These are phyloP conservation scores for Prunus yedoensis DNA, from an alignment of 331 rosid genomes.

Conservation along the genomic window DNA sequence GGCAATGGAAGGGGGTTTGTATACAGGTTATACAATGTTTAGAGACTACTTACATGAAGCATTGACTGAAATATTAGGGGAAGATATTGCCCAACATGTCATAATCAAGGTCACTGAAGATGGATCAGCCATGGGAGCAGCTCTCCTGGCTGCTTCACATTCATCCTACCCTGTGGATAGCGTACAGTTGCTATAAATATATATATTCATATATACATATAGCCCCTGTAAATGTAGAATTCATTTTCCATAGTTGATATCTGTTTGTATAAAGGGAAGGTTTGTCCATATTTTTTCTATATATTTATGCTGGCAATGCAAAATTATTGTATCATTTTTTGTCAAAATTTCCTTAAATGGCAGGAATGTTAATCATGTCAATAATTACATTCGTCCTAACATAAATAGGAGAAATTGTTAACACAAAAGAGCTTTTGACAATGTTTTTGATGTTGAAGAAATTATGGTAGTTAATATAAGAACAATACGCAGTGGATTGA, in stretches of 20 bases:
- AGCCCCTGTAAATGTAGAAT: constrained; percentile 63
- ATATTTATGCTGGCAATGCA: not conserved
- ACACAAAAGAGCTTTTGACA: too few relatives aligned
- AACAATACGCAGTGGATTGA: too few relatives aligned
- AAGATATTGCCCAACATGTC: constrained; percentile 65
- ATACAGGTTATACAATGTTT: constrained; percentile 59
- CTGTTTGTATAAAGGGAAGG: constrained; percentile 46
- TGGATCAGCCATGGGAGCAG: constrained; percentile 83
- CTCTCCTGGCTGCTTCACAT: constrained; percentile 69
- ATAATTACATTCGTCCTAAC: too few relatives aligned
- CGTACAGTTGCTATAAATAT: constrained; percentile 54
- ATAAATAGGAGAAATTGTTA: too few relatives aligned
- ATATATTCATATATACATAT: constrained; percentile 43
- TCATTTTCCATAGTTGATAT: constrained; percentile 44
- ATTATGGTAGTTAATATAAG: too few relatives aligned
- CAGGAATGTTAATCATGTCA: not conserved
- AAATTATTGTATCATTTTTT: too few relatives aligned
- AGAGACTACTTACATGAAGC: constrained; percentile 72
- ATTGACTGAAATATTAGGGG: constrained; percentile 69
- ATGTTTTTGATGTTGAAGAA: too few relatives aligned
- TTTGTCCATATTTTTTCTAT: constrained; percentile 32
- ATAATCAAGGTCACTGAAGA: constrained; percentile 68
- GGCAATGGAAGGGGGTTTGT: constrained; percentile 72
- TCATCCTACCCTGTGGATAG: constrained; percentile 57
- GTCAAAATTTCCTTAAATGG: too few relatives aligned